Conservation (phyloP, 345 rosid species). For the Alliaria petiolata region DNA sequence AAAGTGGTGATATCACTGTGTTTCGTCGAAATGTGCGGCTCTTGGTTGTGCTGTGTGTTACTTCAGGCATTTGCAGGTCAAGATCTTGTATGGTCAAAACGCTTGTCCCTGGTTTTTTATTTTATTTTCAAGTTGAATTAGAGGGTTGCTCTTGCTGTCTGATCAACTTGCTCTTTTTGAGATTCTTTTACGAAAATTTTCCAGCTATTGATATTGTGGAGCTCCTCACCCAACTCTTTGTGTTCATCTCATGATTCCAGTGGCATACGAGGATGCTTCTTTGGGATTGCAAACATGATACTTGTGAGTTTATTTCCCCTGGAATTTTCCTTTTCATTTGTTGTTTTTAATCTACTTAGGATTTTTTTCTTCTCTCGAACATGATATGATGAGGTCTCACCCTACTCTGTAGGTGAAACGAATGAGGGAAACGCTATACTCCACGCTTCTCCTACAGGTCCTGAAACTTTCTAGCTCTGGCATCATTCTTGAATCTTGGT, state of each 20-base stretch:
- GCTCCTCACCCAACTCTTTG: constrained; percentile 31
- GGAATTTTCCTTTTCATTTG: neutral
- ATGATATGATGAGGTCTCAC: neutral
- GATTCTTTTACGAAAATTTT: neutral
- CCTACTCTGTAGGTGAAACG: constrained; percentile 65
- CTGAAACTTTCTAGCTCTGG: constrained; percentile 12
- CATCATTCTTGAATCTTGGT: neutral
- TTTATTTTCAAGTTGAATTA: neutral
- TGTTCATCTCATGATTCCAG: constrained; percentile 47
- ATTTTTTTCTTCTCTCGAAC: neutral
- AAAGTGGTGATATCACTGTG: constrained; percentile 61
- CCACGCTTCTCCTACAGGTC: constrained; percentile 92
- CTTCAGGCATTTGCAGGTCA: constrained; percentile 95
- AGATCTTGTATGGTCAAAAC: constrained; percentile 69
- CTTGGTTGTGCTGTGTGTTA: constrained; percentile 63
- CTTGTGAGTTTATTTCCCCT: constrained; percentile 62
- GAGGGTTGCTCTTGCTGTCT: neutral
- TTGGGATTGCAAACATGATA: constrained; percentile 95
- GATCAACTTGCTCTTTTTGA: neutral
- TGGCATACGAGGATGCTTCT: constrained; percentile 90
- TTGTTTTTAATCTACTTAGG: neutral
- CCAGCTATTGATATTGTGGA: constrained; percentile 18
- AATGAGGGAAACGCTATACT: constrained; percentile 90
- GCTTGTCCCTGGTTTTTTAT: constrained; percentile 37
- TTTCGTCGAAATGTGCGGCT: constrained; percentile 70